Evolutionary conservation across 306 rosid genomes (phyloP), one percentile per base, ranked within the genome.

Genomic region (Prunus fruticosa): DNA sequence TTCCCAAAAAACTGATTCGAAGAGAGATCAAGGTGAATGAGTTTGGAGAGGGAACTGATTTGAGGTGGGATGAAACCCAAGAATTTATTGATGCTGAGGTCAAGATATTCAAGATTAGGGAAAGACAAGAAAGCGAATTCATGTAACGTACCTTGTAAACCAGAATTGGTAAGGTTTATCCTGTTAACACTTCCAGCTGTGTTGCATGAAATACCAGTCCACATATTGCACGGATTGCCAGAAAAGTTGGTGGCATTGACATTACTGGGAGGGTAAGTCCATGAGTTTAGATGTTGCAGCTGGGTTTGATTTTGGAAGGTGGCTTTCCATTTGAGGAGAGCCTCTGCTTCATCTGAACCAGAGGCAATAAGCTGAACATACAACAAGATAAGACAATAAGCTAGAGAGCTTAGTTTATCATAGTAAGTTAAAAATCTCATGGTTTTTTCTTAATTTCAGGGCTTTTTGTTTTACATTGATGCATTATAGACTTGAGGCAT

Each of bases 271-370:
- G 56, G 20, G 30, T 34, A 11, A 25, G 27, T 60, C 84, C 87
- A 76, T 2, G 79, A 71, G 71, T 72, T 43, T 8, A 79, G 78
- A 12, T 71, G 30, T 5, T 28, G 10, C 13, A 60, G 25, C 10
- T n/a, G 18, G 3, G 74, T 65, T 18, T 23, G 30, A 13, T 69
- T 72, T 72, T 43, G 64, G 3, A 76, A 46, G 60, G 64, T 76
- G 57, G 79, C 79, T 80, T 84, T 84, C 87, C 87, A 84, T 76
- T 64, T 68, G 67, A 84, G 77, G 67, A 80, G 76, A 43, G 82
- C 87, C 6, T 80, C 73, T 76, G 47, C 87, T n/a, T 76, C 81
- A 1, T 47, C 12, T 19, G 75, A 64, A 50, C 8, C 25, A 38
- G 15, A 73, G 13, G 67, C 67, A 52, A 19, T 3, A 30, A 66